phyloP scores from a whole-genome alignment of 2,329 filamentous ascomycete genomes.

The Beauveria scarabaeidicola region DNA sequence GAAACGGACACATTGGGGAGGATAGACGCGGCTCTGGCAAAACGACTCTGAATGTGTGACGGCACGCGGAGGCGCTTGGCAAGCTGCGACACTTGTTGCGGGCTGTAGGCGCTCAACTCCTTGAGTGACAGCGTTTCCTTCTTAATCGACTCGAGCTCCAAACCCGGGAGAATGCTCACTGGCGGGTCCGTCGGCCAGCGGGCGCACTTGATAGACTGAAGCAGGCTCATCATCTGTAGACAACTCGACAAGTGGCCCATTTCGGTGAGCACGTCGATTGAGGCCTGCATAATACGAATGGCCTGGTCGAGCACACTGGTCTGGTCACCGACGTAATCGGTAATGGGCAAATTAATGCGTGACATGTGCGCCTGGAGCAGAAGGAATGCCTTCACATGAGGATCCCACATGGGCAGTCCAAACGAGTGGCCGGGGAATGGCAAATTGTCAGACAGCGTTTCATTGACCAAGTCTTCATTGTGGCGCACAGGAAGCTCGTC shows the following conservation, averaged over 20 bases:
- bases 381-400: slow-evolving; percentile 92
- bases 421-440: slow-evolving; percentile 53
- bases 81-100: slow-evolving; percentile 32
- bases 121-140: slow-evolving; percentile 36
- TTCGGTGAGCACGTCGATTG: slow-evolving; percentile 88
- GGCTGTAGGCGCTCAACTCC: slow-evolving; percentile 23
- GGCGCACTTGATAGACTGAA: slow-evolving; percentile 88
- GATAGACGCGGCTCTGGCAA: slow-evolving; percentile 50
- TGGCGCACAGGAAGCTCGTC: slow-evolving; percentile 96
- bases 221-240: slow-evolving; percentile 70
- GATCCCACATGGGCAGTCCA: slow-evolving; percentile 91
- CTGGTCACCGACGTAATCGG: slow-evolving; percentile 95
- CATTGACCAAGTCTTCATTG: slow-evolving; percentile 97
- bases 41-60: slow-evolving; percentile 32
- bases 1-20: slow-evolving; percentile 63
- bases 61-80: slow-evolving; percentile 45
- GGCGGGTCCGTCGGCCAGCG: slow-evolving; percentile 81
- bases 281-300: slow-evolving; percentile 93
- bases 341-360: slow-evolving; percentile 83
- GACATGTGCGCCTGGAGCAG: slow-evolving; percentile 93
- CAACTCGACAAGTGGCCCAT: slow-evolving; percentile 73
- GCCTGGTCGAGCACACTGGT: slow-evolving; percentile 85
- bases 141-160: slow-evolving; percentile 39
- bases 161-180: slow-evolving; percentile 69
- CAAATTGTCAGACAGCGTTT: slow-evolving; percentile 73